Evolutionary conservation across 345 rosid genomes (phyloP).

Genomic region (Murraya koenigii): DNA sequence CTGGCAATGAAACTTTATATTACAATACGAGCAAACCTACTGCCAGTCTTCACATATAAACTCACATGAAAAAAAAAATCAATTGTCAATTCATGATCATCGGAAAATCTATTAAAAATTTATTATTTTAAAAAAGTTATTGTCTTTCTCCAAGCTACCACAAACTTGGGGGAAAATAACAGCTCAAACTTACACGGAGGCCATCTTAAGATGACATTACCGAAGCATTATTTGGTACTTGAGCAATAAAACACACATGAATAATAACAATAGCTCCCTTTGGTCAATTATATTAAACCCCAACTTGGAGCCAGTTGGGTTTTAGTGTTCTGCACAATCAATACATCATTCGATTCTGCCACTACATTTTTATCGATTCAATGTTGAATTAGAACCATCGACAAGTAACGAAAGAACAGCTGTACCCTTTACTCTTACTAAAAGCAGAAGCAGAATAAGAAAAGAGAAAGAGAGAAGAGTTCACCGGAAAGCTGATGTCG

Average conservation of each 20-base stretch:
- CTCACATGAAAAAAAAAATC: neutral
- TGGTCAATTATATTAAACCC: neutral
- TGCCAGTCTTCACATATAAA: constrained; percentile 17
- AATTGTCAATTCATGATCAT: neutral
- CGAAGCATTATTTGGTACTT: neutral
- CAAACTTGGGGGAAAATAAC: neutral
- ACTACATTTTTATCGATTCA: neutral
- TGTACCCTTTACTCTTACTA: neutral
- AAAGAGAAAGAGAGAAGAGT: too few species aligned
- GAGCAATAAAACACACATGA: neutral
- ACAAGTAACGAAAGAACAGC: neutral
- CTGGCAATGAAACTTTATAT: constrained; percentile 20
- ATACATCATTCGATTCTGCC: neutral
- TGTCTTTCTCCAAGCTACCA: neutral
- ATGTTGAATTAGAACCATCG: neutral
- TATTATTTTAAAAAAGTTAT: neutral
- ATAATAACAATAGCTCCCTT: neutral
- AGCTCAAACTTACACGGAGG: neutral
- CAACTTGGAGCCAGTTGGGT: too few species aligned
- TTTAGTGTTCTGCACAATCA: neutral
- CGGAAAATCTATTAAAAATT: neutral
- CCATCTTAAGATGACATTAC: neutral
- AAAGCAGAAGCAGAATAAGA: neutral
- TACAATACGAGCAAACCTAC: neutral
- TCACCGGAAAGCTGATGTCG: neutral